Percentiles rank a stretch among this genome's conserved stretches.
Conservation (phyloP, 2,329 filamentous ascomycete species). For the Fusarium sororula region DNA sequence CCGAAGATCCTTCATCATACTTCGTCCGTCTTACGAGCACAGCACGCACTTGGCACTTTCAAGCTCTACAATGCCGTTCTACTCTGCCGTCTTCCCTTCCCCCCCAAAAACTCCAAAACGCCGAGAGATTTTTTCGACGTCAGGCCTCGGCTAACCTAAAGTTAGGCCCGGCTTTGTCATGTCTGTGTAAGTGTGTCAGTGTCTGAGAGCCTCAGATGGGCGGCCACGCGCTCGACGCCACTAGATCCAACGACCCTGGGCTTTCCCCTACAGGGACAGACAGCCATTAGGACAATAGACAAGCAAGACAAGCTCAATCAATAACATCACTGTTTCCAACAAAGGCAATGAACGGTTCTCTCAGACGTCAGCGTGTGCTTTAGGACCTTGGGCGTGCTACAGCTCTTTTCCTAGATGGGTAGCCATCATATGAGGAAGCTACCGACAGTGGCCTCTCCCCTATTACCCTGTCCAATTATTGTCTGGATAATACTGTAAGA, state of each 20-base stretch:
- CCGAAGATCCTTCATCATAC: constrained; percentile 23
- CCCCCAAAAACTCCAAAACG: not conserved
- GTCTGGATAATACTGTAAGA: constrained; percentile 6
- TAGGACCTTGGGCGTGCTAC: constrained; percentile 1
- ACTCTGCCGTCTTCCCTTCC: not conserved
- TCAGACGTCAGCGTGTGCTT: constrained; percentile 5
- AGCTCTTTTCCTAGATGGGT: constrained; percentile 30
- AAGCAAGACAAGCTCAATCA: constrained; percentile 20
- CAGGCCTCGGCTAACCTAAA: constrained; percentile 20
- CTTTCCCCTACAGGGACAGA: not conserved
- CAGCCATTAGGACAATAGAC: not conserved
- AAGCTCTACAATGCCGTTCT: constrained; percentile 2
- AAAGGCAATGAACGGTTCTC: constrained; percentile 9
- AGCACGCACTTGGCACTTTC: not conserved
- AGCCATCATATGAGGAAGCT: constrained; percentile 20
- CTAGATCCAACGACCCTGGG: constrained; percentile 20
- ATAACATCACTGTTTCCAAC: constrained; percentile 9
- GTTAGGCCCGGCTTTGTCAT: not conserved
- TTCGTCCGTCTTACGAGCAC: not conserved
- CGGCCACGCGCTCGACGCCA: constrained; percentile 29
- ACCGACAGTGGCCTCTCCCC: not conserved
- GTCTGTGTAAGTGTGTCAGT: not conserved
- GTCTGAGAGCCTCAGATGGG: constrained; percentile 22
- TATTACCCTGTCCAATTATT: constrained; percentile 3
- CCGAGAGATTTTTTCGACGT: not conserved